Evolutionary conservation across 345 rosid species (phyloP), one percentile per base, ranked within the genome.

Genomic region (Gynandropsis gynandra): DNA sequence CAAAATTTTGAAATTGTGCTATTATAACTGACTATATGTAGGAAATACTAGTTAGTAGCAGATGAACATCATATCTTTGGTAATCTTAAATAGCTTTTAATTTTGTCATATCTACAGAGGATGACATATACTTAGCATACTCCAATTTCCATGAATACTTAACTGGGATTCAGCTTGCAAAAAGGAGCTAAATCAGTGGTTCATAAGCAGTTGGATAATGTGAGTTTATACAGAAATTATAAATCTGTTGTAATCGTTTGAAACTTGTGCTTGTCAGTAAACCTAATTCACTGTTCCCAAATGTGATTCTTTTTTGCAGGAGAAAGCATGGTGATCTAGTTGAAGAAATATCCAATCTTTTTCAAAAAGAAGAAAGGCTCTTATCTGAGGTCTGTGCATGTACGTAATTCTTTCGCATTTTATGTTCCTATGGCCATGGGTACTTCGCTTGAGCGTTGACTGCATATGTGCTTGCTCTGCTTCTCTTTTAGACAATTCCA

Each of bases 141-240:
- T 80, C 98, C 3, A 89, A 92, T 72, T 92, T 90, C 63, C 89
- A 87, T 64, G 71, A 71, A 27, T 92, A 82, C 80, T 76, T 85
- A 89, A 75, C 79, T 39, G 89, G 77, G 95, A 92, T 68, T 82
- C 93, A 63, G 74, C 88, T 38, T 80, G 82, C 62, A 71, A 73
- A 57, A 82, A 79, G 77, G 96, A 87, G 72, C 73, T 92, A 53
- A 84, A 84, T 61, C 87, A 79, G 47, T 92, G 98, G 96, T 87
- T 90, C 67, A 63, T 24, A 87, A 84, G 70, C 96, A 92, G 54
- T 64, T 87, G 47, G 98, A 84, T 54, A 77, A 87, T 71, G 95
- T 92, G 77, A 69, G 82, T 56, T 52, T 42, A 51, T 61, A 46
- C 16, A 5, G 6, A 17, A 44, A 47, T 39, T 50, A 19, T 56